Evolutionary conservation across 306 rosid species (phyloP), one percentile per base, ranked within the genome.

Genomic region (Amphicarpaea edgeworthii): DNA sequence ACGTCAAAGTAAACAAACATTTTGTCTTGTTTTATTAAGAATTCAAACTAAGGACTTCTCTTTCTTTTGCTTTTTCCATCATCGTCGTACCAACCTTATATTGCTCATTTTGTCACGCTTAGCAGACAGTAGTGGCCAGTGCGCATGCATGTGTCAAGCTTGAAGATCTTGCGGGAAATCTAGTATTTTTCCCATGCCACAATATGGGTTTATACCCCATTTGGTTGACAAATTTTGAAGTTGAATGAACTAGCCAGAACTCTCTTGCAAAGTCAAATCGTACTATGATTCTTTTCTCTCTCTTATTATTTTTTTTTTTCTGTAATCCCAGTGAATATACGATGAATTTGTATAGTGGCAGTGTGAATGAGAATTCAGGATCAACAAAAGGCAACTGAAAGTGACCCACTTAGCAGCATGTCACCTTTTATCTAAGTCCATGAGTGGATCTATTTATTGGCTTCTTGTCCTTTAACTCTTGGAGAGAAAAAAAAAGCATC

Each of bases 161-260:
- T 67, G 32, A 32, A 46, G 66, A 77, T 71, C 68, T 23, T 60
- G 61, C 1, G 11, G 51, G 9, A 45, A 67, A 45, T 76, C 58
- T 77, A 8, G 41, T 17, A 51, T 17, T n/a, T n/a, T n/a, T 78
- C 32, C 11, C 37, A 16, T 72, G 57, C 3, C 53, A 66, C 68
- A 71, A 68, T 28, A 28, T 87, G 88, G 87, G 10, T 65, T 82
- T 77, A 42, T 66, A 80, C 90, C 90, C 87, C 80, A 80, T 80
- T 49, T 2, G 7, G 67, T 82, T 86, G 90, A 83, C 82, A 70
- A 68, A 59, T 71, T 63, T 66, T 73, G 65, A 64, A 53, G 51
- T 37, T 46, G 38, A 63, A 55, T 72, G 38, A 63, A 55, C 68
- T 68, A 70, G 63, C 72, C 43, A 70, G 3, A 77, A 55, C 62